Evolutionary conservation across 1,284 basidiomycete species (phyloP), one percentile per base, ranked within the genome.

Genomic region (Cryptococcus jaspeensis): DNA sequence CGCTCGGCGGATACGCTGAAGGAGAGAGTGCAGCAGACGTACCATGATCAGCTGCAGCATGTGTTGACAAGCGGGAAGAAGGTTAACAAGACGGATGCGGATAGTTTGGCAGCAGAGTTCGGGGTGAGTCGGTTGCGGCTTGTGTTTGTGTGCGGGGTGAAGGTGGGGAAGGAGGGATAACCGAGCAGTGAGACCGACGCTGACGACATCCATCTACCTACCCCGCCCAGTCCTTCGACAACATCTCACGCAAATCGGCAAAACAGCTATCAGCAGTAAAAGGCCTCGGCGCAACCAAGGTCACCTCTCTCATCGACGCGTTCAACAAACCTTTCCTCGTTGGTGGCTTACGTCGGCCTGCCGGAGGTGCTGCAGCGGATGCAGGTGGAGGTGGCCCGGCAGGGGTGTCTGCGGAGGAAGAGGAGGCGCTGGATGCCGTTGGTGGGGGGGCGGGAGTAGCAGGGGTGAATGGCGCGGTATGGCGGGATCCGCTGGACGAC

Each of bases 71-170:
- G 85, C 63, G 89, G 98, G 62, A 88, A 85, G 68, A 93, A 91
- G 65, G 88, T 99, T 56, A 99, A 99, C 79, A 97, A 95, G 81
- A 98, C 95, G 0, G 96, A 99, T 70, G 92, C 95, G 0, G 86
- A 93, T 75, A 96, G 94, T 1, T 79, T 99, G 25, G 84, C 89
- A n/a, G 87, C 88, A 0, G 87, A 90, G n/a, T 88, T 95, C 69
- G 93, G 93, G 18, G 93, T 96, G 78, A 62, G 88, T 81, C 9
- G 9, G 20, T 12, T 22, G 39, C 18, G 8, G 4, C 7, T 23
- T 20, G 8, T 5, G 40, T 20, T 18, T 18, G n/a, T 28, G 22
- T 38, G 16, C 35, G 23, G 12, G 12, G n/a, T n/a, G n/a, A n/a
- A n/a, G n/a, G n/a, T n/a, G n/a, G n/a, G n/a, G n/a, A n/a, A n/a